phyloP scores from a whole-genome alignment of 306 rosid species.

The Heteromeles arbutifolia region DNA sequence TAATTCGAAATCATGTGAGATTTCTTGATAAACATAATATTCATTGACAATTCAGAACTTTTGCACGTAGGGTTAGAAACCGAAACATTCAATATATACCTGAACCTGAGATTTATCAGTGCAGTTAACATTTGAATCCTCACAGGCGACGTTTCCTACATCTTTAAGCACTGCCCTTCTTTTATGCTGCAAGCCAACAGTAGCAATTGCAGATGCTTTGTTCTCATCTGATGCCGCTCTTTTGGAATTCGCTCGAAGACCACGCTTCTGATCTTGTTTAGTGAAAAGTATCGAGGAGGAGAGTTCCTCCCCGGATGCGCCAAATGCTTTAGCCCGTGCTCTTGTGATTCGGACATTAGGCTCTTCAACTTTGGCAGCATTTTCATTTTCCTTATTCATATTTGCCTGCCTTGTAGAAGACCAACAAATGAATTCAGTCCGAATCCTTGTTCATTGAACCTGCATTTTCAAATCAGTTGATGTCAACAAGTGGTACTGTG shows the following conservation, averaged over 20 bases:
- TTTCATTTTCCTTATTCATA: conserved; percentile 46
- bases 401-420: conserved; percentile 46
- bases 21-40: neutral
- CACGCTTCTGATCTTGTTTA: conserved; percentile 36
- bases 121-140: conserved; percentile 12
- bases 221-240: conserved; percentile 47
- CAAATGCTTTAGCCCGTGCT: conserved; percentile 63
- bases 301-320: conserved; percentile 26
- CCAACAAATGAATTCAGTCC: conserved; percentile 27
- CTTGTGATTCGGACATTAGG: conserved; percentile 59
- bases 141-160: conserved; percentile 39
- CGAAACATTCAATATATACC: conserved; percentile 25
- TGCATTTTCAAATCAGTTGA: conserved; percentile 25
- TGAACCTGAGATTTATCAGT: conserved; percentile 28
- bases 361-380: conserved; percentile 45
- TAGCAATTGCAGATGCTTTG: conserved; percentile 22
- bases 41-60: neutral
- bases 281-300: conserved; percentile 36
- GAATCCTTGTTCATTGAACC: conserved; percentile 39
- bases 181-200: conserved; percentile 44
- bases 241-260: conserved; percentile 33
- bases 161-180: conserved; percentile 67
- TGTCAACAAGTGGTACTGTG: neutral
- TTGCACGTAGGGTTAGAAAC: neutral
- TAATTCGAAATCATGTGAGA: neutral